Base-by-base conservation (phyloP, 371 early-diverging fungal genomes). In the Batrachochytrium dendrobatidis region DNA sequence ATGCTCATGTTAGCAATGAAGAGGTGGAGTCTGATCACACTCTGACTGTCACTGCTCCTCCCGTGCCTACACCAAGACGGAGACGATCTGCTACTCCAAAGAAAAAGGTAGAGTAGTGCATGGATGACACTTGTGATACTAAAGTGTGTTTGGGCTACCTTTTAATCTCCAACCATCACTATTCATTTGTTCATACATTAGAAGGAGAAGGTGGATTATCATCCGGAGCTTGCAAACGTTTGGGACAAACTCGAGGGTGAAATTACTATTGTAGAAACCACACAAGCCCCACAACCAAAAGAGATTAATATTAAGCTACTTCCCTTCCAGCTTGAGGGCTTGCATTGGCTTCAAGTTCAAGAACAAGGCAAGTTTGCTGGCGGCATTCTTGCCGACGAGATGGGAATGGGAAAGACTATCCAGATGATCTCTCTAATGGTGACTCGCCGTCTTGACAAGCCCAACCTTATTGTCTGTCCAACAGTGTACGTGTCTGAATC, bases 331-430 rank as follows among this genome's bases (percentile, higher is more conserved):
- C 79, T 75, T 32, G 86, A 88, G 67, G 93, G 94, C 33, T 75
- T 92, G 34, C 76, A 75, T 34, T 93, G 92, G 93, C 83, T 92
- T 86, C 34, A 71, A 2, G 67, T 77, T 46, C 92, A 92, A 60
- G 93, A 93, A 61, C 53, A 61, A 20, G 46, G 59, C 46, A 56
- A 83, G 78, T 89, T 90, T 65, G 76, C 80, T 53, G 92, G 94
- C 18, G 92, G 92, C 12, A 86, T 92, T 24, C 74, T 67, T 34
- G 80, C 82, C 67, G 93, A 93, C 76, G 94, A 94, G 63, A 96
- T 96, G 95, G 95, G 99, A 4, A 92, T 99, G 93, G 99, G 99
- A 52, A 99, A 99, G 72, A 99, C 99, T 0, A 88, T 99, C 50
- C 98, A 97, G 69, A 89, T 91, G 29, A 94, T 98, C 35, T 79